These are phyloP conservation scores for Bipolaris zeicola DNA, from an alignment of 2,329 filamentous ascomycete genomes.

Conservation along the genomic window DNA sequence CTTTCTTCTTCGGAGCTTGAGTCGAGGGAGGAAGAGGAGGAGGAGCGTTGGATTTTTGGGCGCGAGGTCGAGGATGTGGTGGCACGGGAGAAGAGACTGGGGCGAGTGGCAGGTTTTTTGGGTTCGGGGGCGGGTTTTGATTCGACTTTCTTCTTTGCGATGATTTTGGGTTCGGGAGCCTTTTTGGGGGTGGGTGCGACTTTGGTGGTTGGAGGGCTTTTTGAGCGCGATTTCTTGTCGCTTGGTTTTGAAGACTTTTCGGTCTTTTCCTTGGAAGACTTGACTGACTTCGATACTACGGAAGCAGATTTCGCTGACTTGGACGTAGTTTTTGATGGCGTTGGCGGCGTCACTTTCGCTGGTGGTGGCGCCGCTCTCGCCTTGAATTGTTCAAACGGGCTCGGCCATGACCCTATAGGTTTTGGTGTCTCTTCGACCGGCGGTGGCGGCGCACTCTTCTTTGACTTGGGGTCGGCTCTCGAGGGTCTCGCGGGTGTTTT, in stretches of 20 bases:
- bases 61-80: conserved; percentile 8
- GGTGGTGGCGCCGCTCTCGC: conserved; percentile 8
- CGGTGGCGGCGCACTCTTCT: conserved; percentile 6
- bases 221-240: conserved; percentile 16
- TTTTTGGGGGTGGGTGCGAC: conserved; percentile 9
- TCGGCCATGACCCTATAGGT: conserved; percentile 15
- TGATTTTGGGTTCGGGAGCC: conserved; percentile 8
- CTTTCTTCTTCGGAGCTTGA: conserved; percentile 1
- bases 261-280: conserved; percentile 7
- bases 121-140: conserved; percentile 7
- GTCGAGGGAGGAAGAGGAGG: conserved; percentile 9
- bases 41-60: conserved; percentile 9
- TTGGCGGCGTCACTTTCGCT: conserved; percentile 1
- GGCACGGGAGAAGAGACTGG: conserved; percentile 7
- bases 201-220: conserved; percentile 10
- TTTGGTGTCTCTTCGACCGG: conserved; percentile 11
- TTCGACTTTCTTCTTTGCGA: conserved; percentile 7
- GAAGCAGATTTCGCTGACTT: conserved; percentile 11
- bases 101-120: conserved; percentile 4
- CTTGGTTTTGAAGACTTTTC: conserved; percentile 9
- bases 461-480: neutral
- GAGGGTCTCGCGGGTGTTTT: conserved; percentile 7
- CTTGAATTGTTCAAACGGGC: conserved; percentile 11
- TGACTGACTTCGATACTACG: conserved; percentile 4
- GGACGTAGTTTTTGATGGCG: conserved; percentile 15